A percentile compares a stretch with the other conserved stretches of the same genome.
Conservation (phyloP, 257 asterid species). For the Solanum pinnatisectum region DNA sequence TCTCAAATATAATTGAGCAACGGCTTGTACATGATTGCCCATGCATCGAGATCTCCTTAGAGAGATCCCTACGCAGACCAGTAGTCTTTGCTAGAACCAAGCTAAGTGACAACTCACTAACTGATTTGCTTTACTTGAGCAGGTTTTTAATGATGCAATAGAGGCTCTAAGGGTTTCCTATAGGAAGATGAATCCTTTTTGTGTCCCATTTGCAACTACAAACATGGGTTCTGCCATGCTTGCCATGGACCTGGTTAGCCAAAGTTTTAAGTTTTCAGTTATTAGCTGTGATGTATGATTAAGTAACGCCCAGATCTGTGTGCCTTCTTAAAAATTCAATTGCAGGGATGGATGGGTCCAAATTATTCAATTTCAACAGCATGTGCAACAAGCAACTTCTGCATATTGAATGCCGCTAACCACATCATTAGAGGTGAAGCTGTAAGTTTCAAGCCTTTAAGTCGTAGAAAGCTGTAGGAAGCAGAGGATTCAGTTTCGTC, state of each 20-base stretch:
- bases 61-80: background rate
- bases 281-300: background rate
- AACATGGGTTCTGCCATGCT: slow-evolving; percentile 98
- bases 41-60: background rate
- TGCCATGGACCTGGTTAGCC: slow-evolving; percentile 84
- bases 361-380: slow-evolving; percentile 96
- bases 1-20: background rate
- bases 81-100: background rate
- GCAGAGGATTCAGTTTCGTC: background rate
- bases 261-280: background rate
- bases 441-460: slow-evolving; percentile 41
- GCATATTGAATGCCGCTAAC: slow-evolving; percentile 88
- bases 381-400: slow-evolving; percentile 95
- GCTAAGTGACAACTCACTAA: background rate
- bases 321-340: slow-evolving; percentile 10
- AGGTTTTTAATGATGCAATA: slow-evolving; percentile 87
- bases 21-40: background rate
- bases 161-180: slow-evolving; percentile 84
- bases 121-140: slow-evolving; percentile 18
- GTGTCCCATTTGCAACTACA: slow-evolving; percentile 96
- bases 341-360: slow-evolving; percentile 99
- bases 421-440: slow-evolving; percentile 98
- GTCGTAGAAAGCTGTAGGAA: slow-evolving; percentile 14
- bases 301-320: slow-evolving; percentile 4
- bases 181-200: slow-evolving; percentile 91